Evolutionary conservation across 352 stramenopile genomes (phyloP).

Genomic region (Phytophthora citricola): DNA sequence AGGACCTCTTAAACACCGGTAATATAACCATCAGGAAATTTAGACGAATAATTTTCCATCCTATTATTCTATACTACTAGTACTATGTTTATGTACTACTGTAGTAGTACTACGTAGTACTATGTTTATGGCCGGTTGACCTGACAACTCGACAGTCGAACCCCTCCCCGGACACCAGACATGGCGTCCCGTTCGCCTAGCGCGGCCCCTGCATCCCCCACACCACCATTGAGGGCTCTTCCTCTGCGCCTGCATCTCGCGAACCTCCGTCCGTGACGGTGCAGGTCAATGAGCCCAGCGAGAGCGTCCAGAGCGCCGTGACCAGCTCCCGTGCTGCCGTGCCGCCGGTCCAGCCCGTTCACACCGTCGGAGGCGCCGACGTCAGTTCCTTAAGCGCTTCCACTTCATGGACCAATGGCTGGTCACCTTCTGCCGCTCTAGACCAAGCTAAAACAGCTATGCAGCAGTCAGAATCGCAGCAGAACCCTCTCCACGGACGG

Average conservation of each 20-base stretch:
- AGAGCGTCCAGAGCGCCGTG: constrained; percentile 11
- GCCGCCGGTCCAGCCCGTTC: background rate
- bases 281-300: constrained; percentile 3
- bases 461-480: constrained; percentile 15
- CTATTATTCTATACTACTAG: too few relatives aligned
- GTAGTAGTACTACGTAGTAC: too few relatives aligned
- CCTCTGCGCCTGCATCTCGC: constrained; percentile 9
- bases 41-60: too few relatives aligned
- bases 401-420: constrained; percentile 23
- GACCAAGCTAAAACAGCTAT: constrained; percentile 22
- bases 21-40: constrained; percentile 19
- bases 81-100: too few relatives aligned
- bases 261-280: constrained; percentile 9
- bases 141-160: constrained; percentile 10
- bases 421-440: constrained; percentile 28
- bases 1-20: too few relatives aligned
- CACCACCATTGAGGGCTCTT: constrained; percentile 7
- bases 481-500: constrained; percentile 16
- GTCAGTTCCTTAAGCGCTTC: background rate
- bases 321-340: background rate
- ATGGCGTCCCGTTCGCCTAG: constrained; percentile 19
- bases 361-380: background rate
- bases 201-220: background rate
- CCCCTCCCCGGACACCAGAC: background rate
- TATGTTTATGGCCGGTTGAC: too few relatives aligned